Evolutionary conservation across 306 rosid genomes (phyloP).

Genomic region (Oemleria cerasiformis): DNA sequence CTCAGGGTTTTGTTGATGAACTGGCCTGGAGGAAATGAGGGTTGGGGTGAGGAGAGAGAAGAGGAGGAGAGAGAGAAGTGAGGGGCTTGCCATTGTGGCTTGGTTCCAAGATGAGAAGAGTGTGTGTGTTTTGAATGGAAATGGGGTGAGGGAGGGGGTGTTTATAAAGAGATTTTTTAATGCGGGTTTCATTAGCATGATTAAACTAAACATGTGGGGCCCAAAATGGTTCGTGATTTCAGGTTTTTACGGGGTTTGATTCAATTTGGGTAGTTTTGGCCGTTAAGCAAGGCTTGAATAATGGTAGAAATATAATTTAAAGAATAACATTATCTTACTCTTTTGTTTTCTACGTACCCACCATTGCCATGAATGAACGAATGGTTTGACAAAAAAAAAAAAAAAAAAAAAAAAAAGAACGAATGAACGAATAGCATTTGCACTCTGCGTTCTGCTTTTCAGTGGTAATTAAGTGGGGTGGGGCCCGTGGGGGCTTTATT

Average conservation of each 20-base stretch:
- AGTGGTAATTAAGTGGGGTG: not conserved
- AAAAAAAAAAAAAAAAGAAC: too few relatives aligned
- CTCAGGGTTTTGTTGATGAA: slow-evolving; percentile 57
- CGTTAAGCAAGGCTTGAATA: slow-evolving; percentile 66
- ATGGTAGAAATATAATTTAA: slow-evolving; percentile 11
- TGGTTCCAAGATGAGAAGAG: slow-evolving; percentile 15
- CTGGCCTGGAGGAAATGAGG: slow-evolving; percentile 50
- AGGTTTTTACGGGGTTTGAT: slow-evolving; percentile 55
- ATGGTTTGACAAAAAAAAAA: too few relatives aligned
- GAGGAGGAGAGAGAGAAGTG: slow-evolving; percentile 34
- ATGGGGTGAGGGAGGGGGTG: slow-evolving; percentile 22
- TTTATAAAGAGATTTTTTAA: slow-evolving; percentile 58
- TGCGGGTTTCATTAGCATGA: slow-evolving; percentile 54
- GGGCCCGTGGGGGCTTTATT: not conserved
- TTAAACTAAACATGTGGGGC: slow-evolving; percentile 74
- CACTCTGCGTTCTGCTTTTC: not conserved
- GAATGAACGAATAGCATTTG: not conserved
- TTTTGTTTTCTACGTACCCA: not conserved
- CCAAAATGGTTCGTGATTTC: slow-evolving; percentile 57
- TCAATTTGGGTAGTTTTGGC: slow-evolving; percentile 62
- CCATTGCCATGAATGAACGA: not conserved
- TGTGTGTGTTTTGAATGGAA: slow-evolving; percentile 7
- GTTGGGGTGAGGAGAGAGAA: slow-evolving; percentile 39
- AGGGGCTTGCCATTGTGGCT: slow-evolving; percentile 36
- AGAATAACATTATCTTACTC: not conserved